Evolutionary conservation across 2,329 filamentous ascomycete genomes (phyloP), one percentile per base, ranked within the genome.

Genomic region (Trichophyton schoenleinii): DNA sequence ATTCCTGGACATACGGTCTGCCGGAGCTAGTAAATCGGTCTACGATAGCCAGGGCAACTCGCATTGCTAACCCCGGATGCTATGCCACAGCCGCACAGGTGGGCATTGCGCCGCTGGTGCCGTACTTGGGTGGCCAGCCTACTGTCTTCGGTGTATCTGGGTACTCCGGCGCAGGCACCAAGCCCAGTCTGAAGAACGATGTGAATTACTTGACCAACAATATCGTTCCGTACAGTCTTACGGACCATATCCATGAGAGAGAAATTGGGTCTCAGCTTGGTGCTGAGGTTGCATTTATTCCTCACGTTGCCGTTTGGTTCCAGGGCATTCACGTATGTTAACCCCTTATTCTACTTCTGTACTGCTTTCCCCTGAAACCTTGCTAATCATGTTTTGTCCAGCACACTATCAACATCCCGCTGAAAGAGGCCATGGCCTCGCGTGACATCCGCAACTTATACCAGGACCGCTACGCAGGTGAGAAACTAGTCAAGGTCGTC

Each of bases 231-330:
- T 97, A 96, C 79, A 90, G 87, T 68, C 77, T 96, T 75, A 95
- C 90, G 38, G 91, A 91, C 67, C 94, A 97, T 77, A 89, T 97
- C 64, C 94, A 97, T 77, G 94, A 99, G 80, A 84, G 83, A 55
- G 94, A 97, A 74, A 94, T 97, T 65, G 87, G 86, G 70, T 72
- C 78, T 59, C 91, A 95, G 71, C 82, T 97, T 9, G 88, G 86
- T 57, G 80, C 78, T 13, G 77, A 83, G 18, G 85, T 95, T 9
- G 88, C 86, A 4, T 99, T 99, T 72, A 87, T 94, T 62, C 94
- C 94, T 5, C 94, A 97, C 73, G 91, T 96, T 25, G 89, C 91
- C n/a, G 85, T 87, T 13, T 97, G 91, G 92, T 97, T 97, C 83
- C 87, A 95, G 71, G 92, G 92, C 65, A 97, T 97, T 68, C 86